Conservation (phyloP, 73 alveolate species). For the Paramecium biaurelia region DNA sequence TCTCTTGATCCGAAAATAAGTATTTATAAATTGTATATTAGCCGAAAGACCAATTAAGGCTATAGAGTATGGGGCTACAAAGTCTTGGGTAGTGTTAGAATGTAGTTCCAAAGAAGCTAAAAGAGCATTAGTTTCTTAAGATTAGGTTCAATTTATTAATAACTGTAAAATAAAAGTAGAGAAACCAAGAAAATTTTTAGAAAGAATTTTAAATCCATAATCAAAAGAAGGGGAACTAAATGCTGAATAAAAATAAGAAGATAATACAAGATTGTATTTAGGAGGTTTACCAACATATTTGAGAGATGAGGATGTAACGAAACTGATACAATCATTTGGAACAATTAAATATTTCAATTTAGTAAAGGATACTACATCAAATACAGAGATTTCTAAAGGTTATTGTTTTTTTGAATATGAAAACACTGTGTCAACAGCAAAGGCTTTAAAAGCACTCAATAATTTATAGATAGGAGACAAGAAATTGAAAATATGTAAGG, state of each 20-base stretch:
- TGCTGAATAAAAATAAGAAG: slow-evolving; percentile 61
- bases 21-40: not conserved
- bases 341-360: slow-evolving; percentile 84
- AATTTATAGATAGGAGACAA: slow-evolving; percentile 86
- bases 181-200: slow-evolving; percentile 44
- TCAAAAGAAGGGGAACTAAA: slow-evolving; percentile 21
- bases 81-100: slow-evolving; percentile 45
- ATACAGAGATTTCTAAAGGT: slow-evolving; percentile 83
- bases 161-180: not conserved
- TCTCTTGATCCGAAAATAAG: slow-evolving; percentile 12
- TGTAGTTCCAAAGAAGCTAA: slow-evolving; percentile 12
- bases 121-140: not conserved
- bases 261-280: slow-evolving; percentile 84
- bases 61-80: slow-evolving; percentile 44
- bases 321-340: slow-evolving; percentile 89
- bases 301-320: slow-evolving; percentile 85
- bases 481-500: slow-evolving; percentile 85
- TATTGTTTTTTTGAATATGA: slow-evolving; percentile 93
- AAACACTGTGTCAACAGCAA: slow-evolving; percentile 81
- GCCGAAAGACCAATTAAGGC: slow-evolving; percentile 29
- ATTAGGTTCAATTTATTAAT: slow-evolving; percentile 20
- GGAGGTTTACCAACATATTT: slow-evolving; percentile 87
- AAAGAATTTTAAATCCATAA: slow-evolving; percentile 15
- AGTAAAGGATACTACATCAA: slow-evolving; percentile 76
- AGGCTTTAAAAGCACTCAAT: slow-evolving; percentile 91